Percentiles rank a stretch among this genome's conserved stretches.
Conservation (phyloP, 2,329 filamentous ascomycete genomes). For the Aspergillus arachidicola region DNA sequence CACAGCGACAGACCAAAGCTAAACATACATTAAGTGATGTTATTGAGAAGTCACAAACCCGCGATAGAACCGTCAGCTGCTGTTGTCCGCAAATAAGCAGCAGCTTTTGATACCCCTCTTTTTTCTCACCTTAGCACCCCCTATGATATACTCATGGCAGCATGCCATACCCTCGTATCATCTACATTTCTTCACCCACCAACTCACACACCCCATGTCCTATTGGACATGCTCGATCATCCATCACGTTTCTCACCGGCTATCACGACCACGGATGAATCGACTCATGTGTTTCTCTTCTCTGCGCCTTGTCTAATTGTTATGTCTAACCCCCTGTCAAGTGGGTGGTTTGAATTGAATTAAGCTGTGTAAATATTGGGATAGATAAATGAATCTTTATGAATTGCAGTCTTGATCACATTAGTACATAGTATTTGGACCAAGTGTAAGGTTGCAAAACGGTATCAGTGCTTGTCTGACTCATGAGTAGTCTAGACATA, state of each 20-base stretch:
- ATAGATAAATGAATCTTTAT: slow-evolving; percentile 11
- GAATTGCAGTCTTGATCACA: not conserved
- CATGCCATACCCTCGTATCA: not conserved
- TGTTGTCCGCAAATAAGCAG: slow-evolving; percentile 9
- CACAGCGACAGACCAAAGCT: not conserved
- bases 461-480: no score
- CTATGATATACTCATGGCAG: not conserved
- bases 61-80: slow-evolving; percentile 3
- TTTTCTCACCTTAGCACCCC: slow-evolving; percentile 1
- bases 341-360: not conserved
- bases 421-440: not conserved
- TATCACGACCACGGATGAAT: not conserved
- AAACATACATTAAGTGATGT: slow-evolving; percentile 8
- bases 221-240: not conserved
- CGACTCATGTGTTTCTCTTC: not conserved
- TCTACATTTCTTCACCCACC: not conserved
- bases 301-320: not conserved
- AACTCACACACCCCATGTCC: not conserved
- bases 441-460: not conserved
- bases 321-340: not conserved
- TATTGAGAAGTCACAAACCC: slow-evolving; percentile 7
- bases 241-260: not conserved
- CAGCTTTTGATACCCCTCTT: slow-evolving; percentile 35
- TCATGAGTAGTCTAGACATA: no score
- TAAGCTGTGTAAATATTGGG: slow-evolving; percentile 9